Percentiles rank a stretch among this genome's conserved stretches.
phyloP scores from a whole-genome alignment of 257 asterid genomes.

The Solanum rostratum region DNA sequence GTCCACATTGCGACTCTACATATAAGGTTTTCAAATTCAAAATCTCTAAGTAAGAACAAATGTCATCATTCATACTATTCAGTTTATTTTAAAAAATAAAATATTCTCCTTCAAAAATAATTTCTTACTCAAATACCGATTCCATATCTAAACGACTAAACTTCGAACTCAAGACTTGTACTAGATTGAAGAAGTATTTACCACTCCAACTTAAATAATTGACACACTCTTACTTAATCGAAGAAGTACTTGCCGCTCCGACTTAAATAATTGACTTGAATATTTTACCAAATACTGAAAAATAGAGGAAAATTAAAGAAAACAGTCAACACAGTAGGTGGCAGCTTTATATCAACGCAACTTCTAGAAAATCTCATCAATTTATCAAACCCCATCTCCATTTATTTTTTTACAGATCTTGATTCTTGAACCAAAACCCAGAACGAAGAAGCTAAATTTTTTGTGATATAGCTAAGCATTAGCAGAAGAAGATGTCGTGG shows the following conservation, averaged over 20 bases:
- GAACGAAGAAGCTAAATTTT: too few species aligned
- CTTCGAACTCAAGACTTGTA: too few species aligned
- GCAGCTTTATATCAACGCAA: constrained; percentile 17
- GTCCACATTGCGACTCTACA: background rate
- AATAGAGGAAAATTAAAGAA: background rate
- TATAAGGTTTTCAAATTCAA: too few species aligned
- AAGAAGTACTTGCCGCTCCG: too few species aligned
- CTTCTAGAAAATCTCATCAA: background rate
- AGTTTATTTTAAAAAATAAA: background rate
- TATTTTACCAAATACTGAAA: background rate
- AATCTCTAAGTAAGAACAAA: too few species aligned
- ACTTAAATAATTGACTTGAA: too few species aligned
- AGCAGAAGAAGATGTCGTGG: constrained; percentile 19
- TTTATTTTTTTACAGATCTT: background rate
- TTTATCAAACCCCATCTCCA: background rate
- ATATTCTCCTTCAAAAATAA: rapidly evolving
- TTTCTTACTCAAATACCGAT: rapidly evolving
- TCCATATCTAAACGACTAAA: too few species aligned
- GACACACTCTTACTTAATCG: too few species aligned
- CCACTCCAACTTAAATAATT: too few species aligned
- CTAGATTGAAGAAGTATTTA: too few species aligned
- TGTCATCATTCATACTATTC: background rate
- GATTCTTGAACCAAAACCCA: background rate
- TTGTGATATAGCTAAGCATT: too few species aligned
- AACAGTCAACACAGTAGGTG: background rate